Evolutionary conservation across 2,329 filamentous ascomycete species (phyloP), one percentile per base, ranked within the genome.

Genomic region (Domatiomyces catenatus): DNA sequence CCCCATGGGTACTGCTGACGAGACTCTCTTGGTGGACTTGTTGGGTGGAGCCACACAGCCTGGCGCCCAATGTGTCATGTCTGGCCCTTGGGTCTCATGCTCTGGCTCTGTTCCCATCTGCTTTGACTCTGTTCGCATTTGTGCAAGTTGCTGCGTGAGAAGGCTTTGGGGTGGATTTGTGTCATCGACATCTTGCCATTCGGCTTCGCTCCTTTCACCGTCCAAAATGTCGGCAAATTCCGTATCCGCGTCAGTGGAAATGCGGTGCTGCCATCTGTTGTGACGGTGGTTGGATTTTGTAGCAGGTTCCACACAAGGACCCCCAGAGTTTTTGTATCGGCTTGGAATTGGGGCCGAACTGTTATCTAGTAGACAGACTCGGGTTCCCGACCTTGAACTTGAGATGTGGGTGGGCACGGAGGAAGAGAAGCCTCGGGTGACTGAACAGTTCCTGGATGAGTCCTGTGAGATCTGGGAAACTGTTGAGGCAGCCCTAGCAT

Each of bases 141-240:
- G 32, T 12, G 10, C 8, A 39, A 39, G 8, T 15, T 39, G 32
- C 12, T 39, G 10, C 32, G 32, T 39, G 32, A 39, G 32, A 39
- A 39, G 32, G 32, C 32, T 39, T 12, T 12, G 32, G 15, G 32
- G 8, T 39, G 32, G 32, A 15, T 15, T 5, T 12, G 32, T 12
- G 32, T 52, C 51, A 26, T 51, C 24, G 48, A 54, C 50, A 45
- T 57, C 57, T 36, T 46, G 28, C 55, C 55, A 57, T 17, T 49
- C 48, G 8, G 54, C 48, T 44, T 55, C 55, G 18, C 52, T 52
- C n/a, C 56, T 53, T 26, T 51, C 46, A 8, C 51, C 51, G 42
- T 54, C 53, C 10, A 56, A 59, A 8, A 52, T 54, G 2, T 58
- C 44, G 12, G 57, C 57, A 43, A 46, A 53, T 20, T 56, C 55